Evolutionary conservation across 2,329 filamentous ascomycete species (phyloP).

Genomic region (Cytospora piceicola): DNA sequence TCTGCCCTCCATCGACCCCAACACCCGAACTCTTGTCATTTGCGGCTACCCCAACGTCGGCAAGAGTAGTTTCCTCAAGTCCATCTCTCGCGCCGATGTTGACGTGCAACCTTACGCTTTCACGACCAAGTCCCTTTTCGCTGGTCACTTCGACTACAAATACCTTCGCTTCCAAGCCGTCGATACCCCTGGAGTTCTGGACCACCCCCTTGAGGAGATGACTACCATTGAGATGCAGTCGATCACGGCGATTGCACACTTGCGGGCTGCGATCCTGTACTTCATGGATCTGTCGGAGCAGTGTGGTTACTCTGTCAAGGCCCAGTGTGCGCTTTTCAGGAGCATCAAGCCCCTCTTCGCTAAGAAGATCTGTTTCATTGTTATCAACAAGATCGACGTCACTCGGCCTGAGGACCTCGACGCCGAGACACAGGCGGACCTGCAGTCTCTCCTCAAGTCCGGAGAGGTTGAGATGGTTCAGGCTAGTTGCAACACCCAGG

Average conservation of each 20-base stretch:
- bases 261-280: conserved; percentile 92
- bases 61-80: conserved; percentile 94
- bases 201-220: conserved; percentile 98
- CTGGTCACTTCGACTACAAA: conserved; percentile 98
- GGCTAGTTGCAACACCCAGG: conserved; percentile 91
- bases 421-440: conserved; percentile 72
- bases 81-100: conserved; percentile 90
- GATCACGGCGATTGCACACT: conserved; percentile 95
- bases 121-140: conserved; percentile 96
- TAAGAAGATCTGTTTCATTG: conserved; percentile 95
- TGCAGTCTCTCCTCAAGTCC: conserved; percentile 80
- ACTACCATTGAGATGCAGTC: conserved; percentile 99
- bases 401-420: conserved; percentile 86
- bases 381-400: conserved; percentile 98
- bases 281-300: conserved; percentile 98
- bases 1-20: conserved; percentile 97
- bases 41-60: conserved; percentile 98
- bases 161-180: conserved; percentile 79
- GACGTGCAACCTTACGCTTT: conserved; percentile 98
- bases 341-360: conserved; percentile 96
- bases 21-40: conserved; percentile 92
- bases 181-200: conserved; percentile 96
- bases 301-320: conserved; percentile 90
- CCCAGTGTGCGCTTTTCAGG: conserved; percentile 93
- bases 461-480: conserved; percentile 92